A percentile compares a stretch with the other conserved stretches of the same genome.
phyloP scores from a whole-genome alignment of 208 protist species.

The Leptomonas seymouri region DNA sequence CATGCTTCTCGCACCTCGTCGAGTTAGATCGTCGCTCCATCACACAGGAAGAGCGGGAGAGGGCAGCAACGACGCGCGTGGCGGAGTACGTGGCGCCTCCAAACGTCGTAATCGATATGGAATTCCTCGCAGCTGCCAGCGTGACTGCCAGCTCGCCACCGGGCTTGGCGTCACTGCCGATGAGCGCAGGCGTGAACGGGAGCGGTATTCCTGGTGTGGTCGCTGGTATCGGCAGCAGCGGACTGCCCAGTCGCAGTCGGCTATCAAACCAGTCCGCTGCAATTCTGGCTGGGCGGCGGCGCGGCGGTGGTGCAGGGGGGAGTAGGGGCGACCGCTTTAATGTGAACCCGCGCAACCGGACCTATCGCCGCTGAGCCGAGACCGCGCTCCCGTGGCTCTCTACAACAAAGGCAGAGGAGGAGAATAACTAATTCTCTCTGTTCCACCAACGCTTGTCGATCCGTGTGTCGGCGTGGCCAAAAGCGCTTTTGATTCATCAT shows the following conservation, averaged over 20 bases:
- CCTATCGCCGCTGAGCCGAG: slow-evolving; percentile 22
- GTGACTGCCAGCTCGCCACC: not conserved
- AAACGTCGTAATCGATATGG: slow-evolving; percentile 81
- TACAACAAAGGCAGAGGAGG: no score
- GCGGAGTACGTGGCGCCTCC: slow-evolving; percentile 58
- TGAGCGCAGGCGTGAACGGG: not conserved
- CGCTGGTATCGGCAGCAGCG: not conserved
- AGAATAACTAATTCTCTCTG: no score
- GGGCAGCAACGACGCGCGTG: slow-evolving; percentile 40
- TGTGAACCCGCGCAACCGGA: slow-evolving; percentile 14
- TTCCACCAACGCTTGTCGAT: no score
- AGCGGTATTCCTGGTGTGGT: not conserved
- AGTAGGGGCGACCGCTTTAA: slow-evolving; percentile 18
- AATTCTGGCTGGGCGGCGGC: slow-evolving; percentile 9
- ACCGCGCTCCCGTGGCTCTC: not conserved
- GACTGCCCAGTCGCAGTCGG: slow-evolving; percentile 13
- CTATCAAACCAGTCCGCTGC: slow-evolving; percentile 1
- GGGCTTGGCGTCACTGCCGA: not conserved
- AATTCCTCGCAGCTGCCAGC: slow-evolving; percentile 24
- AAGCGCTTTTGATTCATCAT: no score
- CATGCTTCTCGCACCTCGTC: slow-evolving; percentile 39
- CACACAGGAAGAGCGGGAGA: slow-evolving; percentile 76
- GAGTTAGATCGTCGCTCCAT: slow-evolving; percentile 66
- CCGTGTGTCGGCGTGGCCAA: no score
- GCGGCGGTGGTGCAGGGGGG: slow-evolving; percentile 1